A percentile compares a stretch with the other conserved stretches of the same genome.
Conservation (phyloP, 495 filamentous ascomycete genomes). For the Neurospora sp. region DNA sequence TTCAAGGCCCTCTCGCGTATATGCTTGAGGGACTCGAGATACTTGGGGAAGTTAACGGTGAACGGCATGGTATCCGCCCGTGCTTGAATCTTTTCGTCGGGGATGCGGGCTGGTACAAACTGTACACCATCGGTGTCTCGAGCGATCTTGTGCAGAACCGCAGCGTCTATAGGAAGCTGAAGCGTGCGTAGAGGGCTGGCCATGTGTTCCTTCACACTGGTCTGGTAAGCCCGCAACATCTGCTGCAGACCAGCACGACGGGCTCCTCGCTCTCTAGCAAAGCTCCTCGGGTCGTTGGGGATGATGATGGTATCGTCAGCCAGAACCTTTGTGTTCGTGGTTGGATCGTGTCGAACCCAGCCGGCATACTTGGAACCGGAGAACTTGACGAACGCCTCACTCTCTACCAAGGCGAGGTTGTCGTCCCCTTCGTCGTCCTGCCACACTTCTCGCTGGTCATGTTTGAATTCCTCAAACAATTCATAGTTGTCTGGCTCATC, state of each 20-base stretch:
- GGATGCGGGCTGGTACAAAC: conserved; percentile 6
- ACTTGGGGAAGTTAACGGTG: conserved; percentile 4
- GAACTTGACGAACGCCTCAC: conserved; percentile 3
- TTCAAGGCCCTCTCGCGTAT: conserved; percentile 1
- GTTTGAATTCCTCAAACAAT: background rate
- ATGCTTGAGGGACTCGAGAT: background rate
- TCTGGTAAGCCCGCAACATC: conserved; percentile 20
- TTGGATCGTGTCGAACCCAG: conserved; percentile 2
- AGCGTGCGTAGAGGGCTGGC: conserved; percentile 19
- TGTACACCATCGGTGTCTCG: conserved; percentile 4
- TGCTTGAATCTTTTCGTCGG: background rate
- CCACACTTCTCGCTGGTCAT: conserved; percentile 2
- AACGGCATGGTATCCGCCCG: conserved; percentile 14
- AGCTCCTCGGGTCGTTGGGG: conserved; percentile 1
- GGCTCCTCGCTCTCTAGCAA: conserved; percentile 24
- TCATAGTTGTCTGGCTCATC: background rate
- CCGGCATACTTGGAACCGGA: background rate
- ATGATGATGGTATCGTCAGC: conserved; percentile 4
- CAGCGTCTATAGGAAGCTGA: conserved; percentile 17
- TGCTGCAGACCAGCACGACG: conserved; percentile 32
- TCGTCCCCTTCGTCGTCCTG: background rate
- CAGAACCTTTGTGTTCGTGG: conserved; percentile 5
- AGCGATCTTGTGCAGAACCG: background rate
- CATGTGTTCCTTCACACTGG: conserved; percentile 11
- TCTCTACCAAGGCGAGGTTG: conserved; percentile 9